Evolutionary conservation across 495 filamentous ascomycete species (phyloP), one percentile per base, ranked within the genome.

Genomic region (Tricharina praecox): DNA sequence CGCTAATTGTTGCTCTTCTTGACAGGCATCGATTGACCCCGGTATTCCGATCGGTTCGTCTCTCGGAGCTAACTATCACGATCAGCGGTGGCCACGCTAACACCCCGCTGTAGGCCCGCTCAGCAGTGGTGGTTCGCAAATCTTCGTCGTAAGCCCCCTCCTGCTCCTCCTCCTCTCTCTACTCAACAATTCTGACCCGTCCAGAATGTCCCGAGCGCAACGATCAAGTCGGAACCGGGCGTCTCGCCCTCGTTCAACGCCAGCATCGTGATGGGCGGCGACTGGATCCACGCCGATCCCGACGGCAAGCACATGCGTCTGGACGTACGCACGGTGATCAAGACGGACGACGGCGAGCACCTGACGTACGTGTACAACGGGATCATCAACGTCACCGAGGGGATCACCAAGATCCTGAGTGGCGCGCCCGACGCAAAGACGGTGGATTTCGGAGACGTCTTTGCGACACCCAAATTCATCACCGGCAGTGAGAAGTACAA

Each of bases 201-300:
- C 18, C 20, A 46, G 43, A 48, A 48, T 34, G 39, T 48, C 34
- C 19, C 21, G 7, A 10, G 32, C 16, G 10, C 24, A 23, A 1
- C 45, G 15, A 30, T 48, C 18, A 39, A 11, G 13, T 21, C 45
- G 3, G 45, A 19, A 10, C 33, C 32, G 10, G 34, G 19, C 16
- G 15, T 21, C 21, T 21, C 32, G 1, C 45, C 45, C 4, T 5
- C 32, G n/a, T 8, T 39, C 45, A 28, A 48, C 18, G 34, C 45
- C 5, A 15, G 32, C 19, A 16, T 48, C 15, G 21, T 48, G 19
- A 15, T 32, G 15, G 45, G 33, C 32, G 45, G 45, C 15, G 45
- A 48, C 45, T 48, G 45, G 45, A 32, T 32, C 21, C 21, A 24
- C 34, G 26, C 34, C 34, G 45, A 48, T 20, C 45, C 45, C 23